Conservation (phyloP, 1,139 yeast species). For the Zygoascus meyerae region DNA sequence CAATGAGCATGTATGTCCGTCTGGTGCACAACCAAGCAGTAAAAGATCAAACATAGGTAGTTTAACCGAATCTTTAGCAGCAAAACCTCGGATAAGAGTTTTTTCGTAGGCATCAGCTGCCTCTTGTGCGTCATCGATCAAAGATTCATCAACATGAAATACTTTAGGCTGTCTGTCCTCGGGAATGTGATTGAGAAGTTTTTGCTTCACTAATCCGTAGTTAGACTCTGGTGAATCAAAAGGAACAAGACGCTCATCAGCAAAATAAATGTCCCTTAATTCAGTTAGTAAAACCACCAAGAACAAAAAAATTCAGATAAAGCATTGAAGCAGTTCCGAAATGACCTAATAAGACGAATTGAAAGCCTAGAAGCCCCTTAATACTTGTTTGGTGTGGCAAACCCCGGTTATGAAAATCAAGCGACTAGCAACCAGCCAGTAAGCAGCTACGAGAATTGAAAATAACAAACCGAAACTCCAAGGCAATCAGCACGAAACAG, state of each 20-base stretch:
- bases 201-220: conserved; percentile 81
- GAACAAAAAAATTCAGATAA: neutral
- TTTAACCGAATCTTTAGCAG: conserved; percentile 93
- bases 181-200: conserved; percentile 65
- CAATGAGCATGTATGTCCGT: conserved; percentile 93
- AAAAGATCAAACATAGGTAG: conserved; percentile 90
- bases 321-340: neutral
- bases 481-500: neutral
- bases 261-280: conserved; percentile 74
- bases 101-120: conserved; percentile 93
- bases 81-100: conserved; percentile 77
- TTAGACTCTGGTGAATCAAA: conserved; percentile 78
- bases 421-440: neutral
- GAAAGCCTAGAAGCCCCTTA: no score
- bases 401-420: neutral
- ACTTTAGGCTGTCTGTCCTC: conserved; percentile 57
- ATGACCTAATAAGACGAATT: no score
- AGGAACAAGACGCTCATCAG: conserved; percentile 94
- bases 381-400: neutral
- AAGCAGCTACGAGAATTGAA: neutral
- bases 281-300: neutral
- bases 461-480: neutral
- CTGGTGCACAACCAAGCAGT: conserved; percentile 95
- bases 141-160: conserved; percentile 72
- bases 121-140: conserved; percentile 82